phyloP scores from a whole-genome alignment of 306 rosid genomes.

The Quercus mongolica region DNA sequence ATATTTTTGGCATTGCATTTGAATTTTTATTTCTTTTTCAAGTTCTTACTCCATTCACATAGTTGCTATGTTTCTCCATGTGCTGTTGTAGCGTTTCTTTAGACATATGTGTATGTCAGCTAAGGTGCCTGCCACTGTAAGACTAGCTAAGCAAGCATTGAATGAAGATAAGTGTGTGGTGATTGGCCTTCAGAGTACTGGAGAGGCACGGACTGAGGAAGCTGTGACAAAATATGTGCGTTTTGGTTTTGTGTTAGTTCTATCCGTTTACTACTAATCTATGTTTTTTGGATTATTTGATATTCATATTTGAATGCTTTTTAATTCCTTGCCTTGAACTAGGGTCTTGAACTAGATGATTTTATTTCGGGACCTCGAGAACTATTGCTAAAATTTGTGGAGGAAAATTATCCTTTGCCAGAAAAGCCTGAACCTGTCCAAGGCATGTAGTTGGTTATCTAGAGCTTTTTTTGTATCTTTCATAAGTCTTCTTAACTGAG shows the following conservation, averaged over 20 bases:
- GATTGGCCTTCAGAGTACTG: constrained; percentile 99
- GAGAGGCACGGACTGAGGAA: constrained; percentile 99
- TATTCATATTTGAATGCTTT: constrained; percentile 6
- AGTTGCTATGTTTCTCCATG: constrained; percentile 21
- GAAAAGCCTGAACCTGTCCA: constrained; percentile 88
- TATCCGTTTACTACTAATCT: constrained; percentile 15
- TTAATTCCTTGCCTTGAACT: constrained; percentile 11
- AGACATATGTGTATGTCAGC: constrained; percentile 99
- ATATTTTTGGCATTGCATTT: neutral
- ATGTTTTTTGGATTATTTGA: constrained; percentile 7
- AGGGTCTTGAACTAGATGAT: constrained; percentile 99
- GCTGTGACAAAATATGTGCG: constrained; percentile 96
- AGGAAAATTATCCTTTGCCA: constrained; percentile 96
- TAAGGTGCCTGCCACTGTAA: constrained; percentile 93
- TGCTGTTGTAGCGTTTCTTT: constrained; percentile 85
- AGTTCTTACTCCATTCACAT: constrained; percentile 8
- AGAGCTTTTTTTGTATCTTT: constrained; percentile 19
- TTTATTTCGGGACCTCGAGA: constrained; percentile 99
- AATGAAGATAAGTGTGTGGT: constrained; percentile 79
- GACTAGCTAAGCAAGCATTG: constrained; percentile 85
- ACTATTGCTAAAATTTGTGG: constrained; percentile 88
- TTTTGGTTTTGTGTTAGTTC: constrained; percentile 22
- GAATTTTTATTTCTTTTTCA: neutral
- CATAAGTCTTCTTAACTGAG: constrained; percentile 16
- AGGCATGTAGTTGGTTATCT: constrained; percentile 43